These are phyloP conservation scores for Penicillium digitatum DNA, from an alignment of 2,329 filamentous ascomycete species.

Conservation along the genomic window DNA sequence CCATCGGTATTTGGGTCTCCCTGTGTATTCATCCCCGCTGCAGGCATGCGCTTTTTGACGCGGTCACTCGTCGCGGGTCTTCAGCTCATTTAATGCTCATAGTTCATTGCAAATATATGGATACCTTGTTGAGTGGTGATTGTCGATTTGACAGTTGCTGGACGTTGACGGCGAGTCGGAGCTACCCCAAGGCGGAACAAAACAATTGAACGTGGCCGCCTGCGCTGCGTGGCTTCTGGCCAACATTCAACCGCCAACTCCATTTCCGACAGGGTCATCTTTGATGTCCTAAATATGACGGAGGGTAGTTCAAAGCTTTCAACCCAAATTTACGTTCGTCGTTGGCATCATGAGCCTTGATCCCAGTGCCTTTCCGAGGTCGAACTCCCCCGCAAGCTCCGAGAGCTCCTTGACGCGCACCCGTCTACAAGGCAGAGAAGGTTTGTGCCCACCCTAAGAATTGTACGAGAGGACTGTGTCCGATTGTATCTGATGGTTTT, in stretches of 20 bases:
- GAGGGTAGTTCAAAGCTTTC: conserved; percentile 20
- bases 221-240: conserved; percentile 21
- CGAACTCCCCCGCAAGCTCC: conserved; percentile 73
- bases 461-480: background rate
- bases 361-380: conserved; percentile 41
- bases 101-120: background rate
- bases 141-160: background rate
- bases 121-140: background rate
- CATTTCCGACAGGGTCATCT: conserved; percentile 12
- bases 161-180: conserved; percentile 19
- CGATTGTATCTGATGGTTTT: conserved; percentile 1
- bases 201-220: conserved; percentile 23
- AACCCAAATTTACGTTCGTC: conserved; percentile 24
- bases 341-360: conserved; percentile 44
- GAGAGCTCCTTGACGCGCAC: conserved; percentile 75
- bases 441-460: conserved; percentile 48
- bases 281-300: conserved; percentile 38
- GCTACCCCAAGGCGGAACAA: conserved; percentile 24
- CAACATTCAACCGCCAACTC: conserved; percentile 16
- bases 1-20: conserved; percentile 11
- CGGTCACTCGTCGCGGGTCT: conserved; percentile 18
- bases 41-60: conserved; percentile 23
- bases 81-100: conserved; percentile 13
- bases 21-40: conserved; percentile 23
- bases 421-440: conserved; percentile 71